Conservation (phyloP, 495 filamentous ascomycete species). For the Xylaria castorea region DNA sequence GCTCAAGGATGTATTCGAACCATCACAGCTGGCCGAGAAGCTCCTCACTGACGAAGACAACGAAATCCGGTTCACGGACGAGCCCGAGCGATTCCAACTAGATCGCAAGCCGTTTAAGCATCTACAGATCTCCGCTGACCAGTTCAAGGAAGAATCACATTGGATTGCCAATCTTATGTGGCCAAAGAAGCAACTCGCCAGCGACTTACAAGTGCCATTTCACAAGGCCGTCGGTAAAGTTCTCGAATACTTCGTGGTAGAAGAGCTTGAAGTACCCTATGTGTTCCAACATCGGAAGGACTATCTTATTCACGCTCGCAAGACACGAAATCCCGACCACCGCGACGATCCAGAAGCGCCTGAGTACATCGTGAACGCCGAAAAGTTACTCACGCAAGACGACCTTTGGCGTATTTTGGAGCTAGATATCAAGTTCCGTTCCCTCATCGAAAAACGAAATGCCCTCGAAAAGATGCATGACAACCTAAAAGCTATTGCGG, state of each 20-base stretch:
- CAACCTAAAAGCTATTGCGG: constrained; percentile 64
- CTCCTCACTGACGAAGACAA: constrained; percentile 97
- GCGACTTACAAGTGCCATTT: constrained; percentile 79
- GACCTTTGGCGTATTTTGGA: constrained; percentile 96
- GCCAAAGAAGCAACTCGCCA: constrained; percentile 75
- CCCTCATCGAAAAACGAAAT: constrained; percentile 86
- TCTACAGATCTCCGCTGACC: constrained; percentile 74
- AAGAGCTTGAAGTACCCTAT: constrained; percentile 93
- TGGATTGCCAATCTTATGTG: constrained; percentile 92
- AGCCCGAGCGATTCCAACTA: constrained; percentile 93
- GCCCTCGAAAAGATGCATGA: constrained; percentile 79
- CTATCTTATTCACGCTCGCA: constrained; percentile 92
- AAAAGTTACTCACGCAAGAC: constrained; percentile 89
- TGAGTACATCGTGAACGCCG: constrained; percentile 75
- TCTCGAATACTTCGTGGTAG: constrained; percentile 91
- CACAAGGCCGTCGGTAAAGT: constrained; percentile 87
- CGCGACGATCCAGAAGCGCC: constrained; percentile 65
- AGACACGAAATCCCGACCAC: constrained; percentile 65
- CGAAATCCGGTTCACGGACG: constrained; percentile 80
- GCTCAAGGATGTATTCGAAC: constrained; percentile 97
- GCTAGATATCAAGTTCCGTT: constrained; percentile 90
- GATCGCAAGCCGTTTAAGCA: constrained; percentile 86
- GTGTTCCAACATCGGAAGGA: constrained; percentile 98
- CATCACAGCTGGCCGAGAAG: constrained; percentile 88
- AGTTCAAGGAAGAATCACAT: constrained; percentile 83